Conservation (phyloP, 2,329 filamentous ascomycete genomes). For the Hymenotorrendiella dingleyae region DNA sequence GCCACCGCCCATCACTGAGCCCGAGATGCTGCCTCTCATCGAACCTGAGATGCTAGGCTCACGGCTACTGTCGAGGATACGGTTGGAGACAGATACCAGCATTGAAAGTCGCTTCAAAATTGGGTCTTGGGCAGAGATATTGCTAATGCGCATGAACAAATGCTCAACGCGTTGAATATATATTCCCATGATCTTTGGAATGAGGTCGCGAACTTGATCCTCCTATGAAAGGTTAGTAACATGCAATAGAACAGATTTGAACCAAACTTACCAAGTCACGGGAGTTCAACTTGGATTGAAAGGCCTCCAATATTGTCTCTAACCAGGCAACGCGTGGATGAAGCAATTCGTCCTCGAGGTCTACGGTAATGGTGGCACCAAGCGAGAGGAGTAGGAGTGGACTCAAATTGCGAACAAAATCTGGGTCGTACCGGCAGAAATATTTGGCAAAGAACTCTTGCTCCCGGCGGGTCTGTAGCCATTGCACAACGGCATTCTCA, state of each 20-base stretch:
- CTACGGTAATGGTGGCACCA: conserved; percentile 56
- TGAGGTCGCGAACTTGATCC: conserved; percentile 47
- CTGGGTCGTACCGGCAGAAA: conserved; percentile 44
- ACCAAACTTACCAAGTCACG: conserved; percentile 30
- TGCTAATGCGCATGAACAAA: conserved; percentile 45
- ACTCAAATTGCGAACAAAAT: conserved; percentile 50
- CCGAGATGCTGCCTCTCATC: too few relatives aligned
- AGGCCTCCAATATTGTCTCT: conserved; percentile 51
- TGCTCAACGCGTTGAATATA: conserved; percentile 47
- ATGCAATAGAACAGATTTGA: neutral
- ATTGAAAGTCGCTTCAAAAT: conserved; percentile 42
- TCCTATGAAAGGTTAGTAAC: conserved; percentile 38
- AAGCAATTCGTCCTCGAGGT: conserved; percentile 47
- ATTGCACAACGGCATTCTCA: conserved; percentile 59
- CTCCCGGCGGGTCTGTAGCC: conserved; percentile 59
- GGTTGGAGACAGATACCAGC: conserved; percentile 34
- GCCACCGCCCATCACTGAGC: conserved; percentile 8
- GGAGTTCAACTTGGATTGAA: conserved; percentile 32
- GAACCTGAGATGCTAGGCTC: conserved; percentile 7
- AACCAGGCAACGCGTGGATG: conserved; percentile 55
- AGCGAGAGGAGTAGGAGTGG: conserved; percentile 59
- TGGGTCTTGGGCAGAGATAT: conserved; percentile 41
- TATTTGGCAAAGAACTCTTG: conserved; percentile 57
- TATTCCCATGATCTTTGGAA: conserved; percentile 51
- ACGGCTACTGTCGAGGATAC: conserved; percentile 25